Base-by-base conservation (phyloP, 129 eudicot species). In the Ambrosia trifida region DNA sequence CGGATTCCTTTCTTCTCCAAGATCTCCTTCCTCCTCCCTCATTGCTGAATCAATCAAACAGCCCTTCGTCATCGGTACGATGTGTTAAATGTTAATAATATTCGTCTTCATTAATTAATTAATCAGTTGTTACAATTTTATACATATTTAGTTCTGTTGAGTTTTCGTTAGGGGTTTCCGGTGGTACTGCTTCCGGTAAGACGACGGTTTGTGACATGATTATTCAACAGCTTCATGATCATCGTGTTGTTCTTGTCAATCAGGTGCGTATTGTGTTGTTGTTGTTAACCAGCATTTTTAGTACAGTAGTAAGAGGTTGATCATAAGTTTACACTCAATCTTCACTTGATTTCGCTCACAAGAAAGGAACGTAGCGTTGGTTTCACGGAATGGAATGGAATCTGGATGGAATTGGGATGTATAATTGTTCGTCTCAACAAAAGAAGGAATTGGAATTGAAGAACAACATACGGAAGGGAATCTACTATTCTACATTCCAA, bases 181-280 rank as follows among this genome's bases (percentile, higher is more conserved):
- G 99, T 46, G 99, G 99, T 60, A 90, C 97, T 12, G 99, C 99
- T 32, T 95, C 99, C 11, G 99, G 99, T 58, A 95, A 95, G 84
- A 90, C 99, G 6, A 90, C 99, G 10, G 97, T 95, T 40, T 95
- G 99, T 67, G 99, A 95, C 64, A 90, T 95, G 99, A 95, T 95
- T 65, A 95, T 95, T 73, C 99, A 95, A 80, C 99, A 95, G 53
- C 99, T 95, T 70, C 99, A 95, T 72, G 99, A 95, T 84, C 99
- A 95, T 38, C 96, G 99, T 0, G 94, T 95, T 73, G 97, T 95
- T 75, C 96, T 95, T 52, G 97, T 95, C 72, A 88, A 86, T 84
- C 99, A 95, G 97, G 97, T 94, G 1, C 63, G 58, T 69, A 11
- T 44, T 44, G 8, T 49, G 46, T 17, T 75, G 46, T 17, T 75